Conservation (phyloP, 2,329 filamentous ascomycete genomes). For the Scorias spongiosa region DNA sequence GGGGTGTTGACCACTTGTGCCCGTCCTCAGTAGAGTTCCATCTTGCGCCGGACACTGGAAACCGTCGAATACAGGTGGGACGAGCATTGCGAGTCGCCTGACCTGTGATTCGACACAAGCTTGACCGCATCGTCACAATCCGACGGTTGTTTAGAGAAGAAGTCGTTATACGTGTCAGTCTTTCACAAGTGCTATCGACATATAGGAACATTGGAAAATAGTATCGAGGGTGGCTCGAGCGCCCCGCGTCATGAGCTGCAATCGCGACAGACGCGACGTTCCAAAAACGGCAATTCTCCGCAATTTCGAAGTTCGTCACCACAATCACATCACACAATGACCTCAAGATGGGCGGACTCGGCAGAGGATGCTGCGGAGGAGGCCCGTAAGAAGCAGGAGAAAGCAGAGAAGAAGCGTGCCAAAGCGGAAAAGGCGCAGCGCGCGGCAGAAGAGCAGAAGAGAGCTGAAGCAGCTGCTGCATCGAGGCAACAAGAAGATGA, state of each 20-base stretch:
- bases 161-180: background rate
- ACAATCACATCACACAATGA: constrained; percentile 8
- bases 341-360: constrained; percentile 75
- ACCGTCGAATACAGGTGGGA: constrained; percentile 2
- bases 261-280: background rate
- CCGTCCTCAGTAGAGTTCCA: constrained; percentile 24
- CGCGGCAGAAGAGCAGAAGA: constrained; percentile 37
- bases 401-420: constrained; percentile 72
- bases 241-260: background rate
- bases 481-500: constrained; percentile 10
- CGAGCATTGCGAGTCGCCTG: constrained; percentile 10
- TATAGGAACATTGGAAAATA: background rate
- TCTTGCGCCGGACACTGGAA: constrained; percentile 20
- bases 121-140: constrained; percentile 13
- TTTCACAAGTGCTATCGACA: no score
- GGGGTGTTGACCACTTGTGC: constrained; percentile 70
- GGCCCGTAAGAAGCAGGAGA: constrained; percentile 60
- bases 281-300: background rate
- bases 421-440: constrained; percentile 70
- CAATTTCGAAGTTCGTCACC: background rate
- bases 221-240: background rate
- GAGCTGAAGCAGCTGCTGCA: constrained; percentile 20
- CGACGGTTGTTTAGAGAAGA: background rate
- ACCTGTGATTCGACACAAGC: constrained; percentile 10
- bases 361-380: constrained; percentile 66